A percentile compares a stretch with the other conserved stretches of the same genome.
Conservation (phyloP, 192 early-diverging fungal genomes). For the Coemansia sp. region DNA sequence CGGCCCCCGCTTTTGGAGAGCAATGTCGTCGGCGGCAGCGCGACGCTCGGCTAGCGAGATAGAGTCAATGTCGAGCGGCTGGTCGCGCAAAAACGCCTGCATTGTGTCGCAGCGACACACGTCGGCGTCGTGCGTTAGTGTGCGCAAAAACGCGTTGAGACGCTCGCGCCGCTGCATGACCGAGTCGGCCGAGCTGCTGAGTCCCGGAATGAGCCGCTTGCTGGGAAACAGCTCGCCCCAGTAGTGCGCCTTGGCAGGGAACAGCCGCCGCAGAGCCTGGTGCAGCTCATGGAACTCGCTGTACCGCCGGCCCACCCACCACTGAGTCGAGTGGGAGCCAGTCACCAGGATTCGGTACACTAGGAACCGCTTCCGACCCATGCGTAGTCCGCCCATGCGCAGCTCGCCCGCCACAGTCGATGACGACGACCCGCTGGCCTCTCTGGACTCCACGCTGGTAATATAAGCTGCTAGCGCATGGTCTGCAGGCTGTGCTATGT, state of each 20-base stretch:
- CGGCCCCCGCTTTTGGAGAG: not conserved
- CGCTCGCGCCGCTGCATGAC: slow-evolving; percentile 50
- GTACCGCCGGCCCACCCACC: slow-evolving; percentile 44
- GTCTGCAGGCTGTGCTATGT: slow-evolving; percentile 3
- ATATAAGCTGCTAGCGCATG: slow-evolving; percentile 32
- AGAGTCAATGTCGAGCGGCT: slow-evolving; percentile 34
- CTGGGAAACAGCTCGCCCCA: slow-evolving; percentile 52
- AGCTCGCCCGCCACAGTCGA: slow-evolving; percentile 20
- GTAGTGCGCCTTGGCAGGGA: slow-evolving; percentile 31
- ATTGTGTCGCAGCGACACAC: slow-evolving; percentile 24
- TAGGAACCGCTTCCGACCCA: slow-evolving; percentile 52
- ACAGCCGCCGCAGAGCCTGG: slow-evolving; percentile 40
- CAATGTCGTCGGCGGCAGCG: slow-evolving; percentile 18
- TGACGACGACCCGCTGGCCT: slow-evolving; percentile 8
- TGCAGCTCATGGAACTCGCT: slow-evolving; percentile 55
- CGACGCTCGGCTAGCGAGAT: slow-evolving; percentile 36
- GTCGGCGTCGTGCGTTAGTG: slow-evolving; percentile 38
- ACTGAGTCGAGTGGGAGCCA: slow-evolving; percentile 37
- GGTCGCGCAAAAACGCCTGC: slow-evolving; percentile 51
- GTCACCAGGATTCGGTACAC: slow-evolving; percentile 52
- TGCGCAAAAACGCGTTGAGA: slow-evolving; percentile 48
- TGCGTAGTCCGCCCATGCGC: slow-evolving; percentile 49
- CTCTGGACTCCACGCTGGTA: slow-evolving; percentile 51
- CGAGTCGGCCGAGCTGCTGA: slow-evolving; percentile 40
- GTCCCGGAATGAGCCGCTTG: slow-evolving; percentile 46